These are phyloP conservation scores for Puccinia sorghi DNA, from an alignment of 1,284 basidiomycete species.

Conservation along the genomic window DNA sequence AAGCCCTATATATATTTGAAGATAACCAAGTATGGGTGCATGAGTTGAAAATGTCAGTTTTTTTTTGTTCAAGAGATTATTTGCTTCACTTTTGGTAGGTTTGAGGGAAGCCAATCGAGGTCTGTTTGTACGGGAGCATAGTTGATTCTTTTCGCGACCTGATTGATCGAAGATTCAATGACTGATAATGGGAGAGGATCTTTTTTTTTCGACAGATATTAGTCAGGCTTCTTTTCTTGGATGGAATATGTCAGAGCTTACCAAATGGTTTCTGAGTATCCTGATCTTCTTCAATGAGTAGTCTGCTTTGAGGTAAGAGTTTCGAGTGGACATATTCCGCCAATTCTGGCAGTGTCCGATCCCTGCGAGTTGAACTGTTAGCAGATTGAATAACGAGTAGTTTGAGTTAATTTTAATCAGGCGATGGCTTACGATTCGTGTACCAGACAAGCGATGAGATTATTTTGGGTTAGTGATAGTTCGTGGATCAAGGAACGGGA, in stretches of 20 bases:
- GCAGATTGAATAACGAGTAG: neutral
- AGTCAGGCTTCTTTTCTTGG: neutral
- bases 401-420: no score
- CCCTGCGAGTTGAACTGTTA: neutral
- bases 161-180: slow-evolving; percentile 62
- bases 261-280: slow-evolving; percentile 21
- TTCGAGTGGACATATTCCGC: slow-evolving; percentile 32
- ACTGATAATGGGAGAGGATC: slow-evolving; percentile 34
- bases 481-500: neutral
- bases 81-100: slow-evolving; percentile 52
- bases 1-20: slow-evolving; percentile 57
- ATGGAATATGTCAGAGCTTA: neutral
- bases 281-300: slow-evolving; percentile 19
- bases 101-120: slow-evolving; percentile 64
- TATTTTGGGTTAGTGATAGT: slow-evolving; percentile 1
- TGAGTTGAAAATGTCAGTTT: slow-evolving; percentile 2
- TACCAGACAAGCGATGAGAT: slow-evolving; percentile 29
- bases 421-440: slow-evolving; percentile 40
- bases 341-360: slow-evolving; percentile 13
- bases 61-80: neutral
- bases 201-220: neutral
- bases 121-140: slow-evolving; percentile 68
- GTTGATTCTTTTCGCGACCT: slow-evolving; percentile 68
- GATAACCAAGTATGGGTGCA: neutral
- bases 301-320: slow-evolving; percentile 26